Evolutionary conservation across 2,329 filamentous ascomycete species (phyloP).

Genomic region (Ophiostoma triangulosporum): DNA sequence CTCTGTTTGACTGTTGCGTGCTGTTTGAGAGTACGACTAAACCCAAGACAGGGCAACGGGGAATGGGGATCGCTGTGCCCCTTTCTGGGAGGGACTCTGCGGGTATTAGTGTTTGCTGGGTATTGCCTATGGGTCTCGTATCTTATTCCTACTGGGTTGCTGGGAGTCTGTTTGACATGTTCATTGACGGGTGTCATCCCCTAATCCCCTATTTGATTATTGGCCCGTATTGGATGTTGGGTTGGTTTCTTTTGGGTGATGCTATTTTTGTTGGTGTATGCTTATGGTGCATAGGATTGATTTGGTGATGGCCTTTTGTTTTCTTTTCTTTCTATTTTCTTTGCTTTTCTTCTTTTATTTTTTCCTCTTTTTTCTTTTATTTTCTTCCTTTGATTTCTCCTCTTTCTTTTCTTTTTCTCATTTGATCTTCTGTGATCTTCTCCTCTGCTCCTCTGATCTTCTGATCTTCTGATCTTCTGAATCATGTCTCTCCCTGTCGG

Average conservation of each 20-base stretch:
- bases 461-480: neutral
- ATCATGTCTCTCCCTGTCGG: neutral
- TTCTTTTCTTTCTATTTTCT: neutral
- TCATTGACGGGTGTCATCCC: neutral
- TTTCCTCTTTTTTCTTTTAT: neutral
- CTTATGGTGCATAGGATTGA: too few relatives aligned
- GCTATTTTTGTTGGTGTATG: too few relatives aligned
- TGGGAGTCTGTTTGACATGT: neutral
- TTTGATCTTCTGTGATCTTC: neutral
- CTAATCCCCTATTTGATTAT: neutral
- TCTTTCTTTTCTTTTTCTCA: neutral
- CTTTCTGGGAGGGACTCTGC: neutral
- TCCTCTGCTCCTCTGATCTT: too few relatives aligned
- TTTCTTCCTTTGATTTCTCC: constrained; percentile 1
- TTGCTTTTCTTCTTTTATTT: too few relatives aligned
- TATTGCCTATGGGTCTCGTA: too few relatives aligned
- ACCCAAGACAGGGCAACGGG: constrained; percentile 7
- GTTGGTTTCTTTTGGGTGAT: neutral
- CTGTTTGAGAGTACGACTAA: constrained; percentile 9
- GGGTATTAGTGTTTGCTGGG: neutral
- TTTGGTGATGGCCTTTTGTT: neutral
- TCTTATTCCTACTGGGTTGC: constrained; percentile 2
- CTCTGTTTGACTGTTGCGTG: neutral
- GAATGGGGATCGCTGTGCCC: constrained; percentile 10
- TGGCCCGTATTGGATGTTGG: neutral